phyloP scores from a whole-genome alignment of 805 yeast genomes.

The Suhomyces sp. region DNA sequence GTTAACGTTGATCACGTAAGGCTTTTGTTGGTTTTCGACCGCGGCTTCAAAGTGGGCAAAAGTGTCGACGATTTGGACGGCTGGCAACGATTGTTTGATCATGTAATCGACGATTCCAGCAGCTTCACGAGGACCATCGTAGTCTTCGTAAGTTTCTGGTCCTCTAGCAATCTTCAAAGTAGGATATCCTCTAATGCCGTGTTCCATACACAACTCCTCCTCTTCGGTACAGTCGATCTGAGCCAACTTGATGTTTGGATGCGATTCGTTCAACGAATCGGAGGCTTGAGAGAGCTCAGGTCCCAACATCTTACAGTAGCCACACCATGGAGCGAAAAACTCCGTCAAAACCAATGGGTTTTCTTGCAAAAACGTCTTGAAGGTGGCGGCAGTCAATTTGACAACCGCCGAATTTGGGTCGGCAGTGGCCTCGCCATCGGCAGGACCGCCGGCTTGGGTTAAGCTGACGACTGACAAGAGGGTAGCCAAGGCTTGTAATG shows the following conservation, averaged over 20 bases:
- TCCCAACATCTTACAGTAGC: slow-evolving; percentile 86
- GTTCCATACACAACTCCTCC: slow-evolving; percentile 63
- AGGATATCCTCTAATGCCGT: slow-evolving; percentile 79
- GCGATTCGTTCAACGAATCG: slow-evolving; percentile 47
- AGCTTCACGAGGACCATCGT: slow-evolving; percentile 82
- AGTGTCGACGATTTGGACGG: slow-evolving; percentile 45
- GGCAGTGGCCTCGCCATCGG: slow-evolving; percentile 64
- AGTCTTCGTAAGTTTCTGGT: slow-evolving; percentile 50
- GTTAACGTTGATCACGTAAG: slow-evolving; percentile 55
- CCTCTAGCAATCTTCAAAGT: slow-evolving; percentile 74
- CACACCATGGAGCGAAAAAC: slow-evolving; percentile 97
- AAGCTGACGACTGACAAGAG: slow-evolving; percentile 35
- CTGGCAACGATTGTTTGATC: slow-evolving; percentile 79
- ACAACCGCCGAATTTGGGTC: slow-evolving; percentile 86
- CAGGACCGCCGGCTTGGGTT: slow-evolving; percentile 35
- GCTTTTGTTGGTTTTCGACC: slow-evolving; percentile 46
- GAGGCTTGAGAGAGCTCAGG: slow-evolving; percentile 80
- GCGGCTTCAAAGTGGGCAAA: slow-evolving; percentile 50
- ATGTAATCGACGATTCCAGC: slow-evolving; percentile 74
- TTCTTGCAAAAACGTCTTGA: slow-evolving; percentile 59
- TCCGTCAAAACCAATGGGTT: slow-evolving; percentile 83
- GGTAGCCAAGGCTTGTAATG: slow-evolving; percentile 36
- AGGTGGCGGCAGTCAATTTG: slow-evolving; percentile 64
- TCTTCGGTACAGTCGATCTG: slow-evolving; percentile 86
- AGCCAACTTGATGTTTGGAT: slow-evolving; percentile 66